These are phyloP conservation scores for Geranomyces michiganensis DNA, from an alignment of 192 early-diverging fungal species.

Conservation along the genomic window DNA sequence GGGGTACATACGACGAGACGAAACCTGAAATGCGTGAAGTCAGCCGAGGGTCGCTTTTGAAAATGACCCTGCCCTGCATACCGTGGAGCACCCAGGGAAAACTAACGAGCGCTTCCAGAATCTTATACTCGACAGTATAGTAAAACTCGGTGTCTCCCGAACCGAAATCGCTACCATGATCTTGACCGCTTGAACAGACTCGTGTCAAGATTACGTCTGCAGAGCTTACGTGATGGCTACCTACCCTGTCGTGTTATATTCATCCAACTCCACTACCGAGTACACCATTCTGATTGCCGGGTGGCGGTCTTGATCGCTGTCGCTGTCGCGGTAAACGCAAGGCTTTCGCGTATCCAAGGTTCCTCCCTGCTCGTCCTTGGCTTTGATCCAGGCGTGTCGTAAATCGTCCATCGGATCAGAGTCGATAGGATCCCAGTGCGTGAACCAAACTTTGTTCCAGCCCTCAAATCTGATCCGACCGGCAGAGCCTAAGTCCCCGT, in stretches of 20 bases:
- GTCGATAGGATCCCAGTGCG: neutral
- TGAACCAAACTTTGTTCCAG: neutral
- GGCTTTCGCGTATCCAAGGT: neutral
- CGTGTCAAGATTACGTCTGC: neutral
- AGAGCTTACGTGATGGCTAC: neutral
- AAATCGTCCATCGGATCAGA: neutral
- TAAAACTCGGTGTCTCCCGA: constrained; percentile 1
- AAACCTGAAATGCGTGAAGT: constrained; percentile 1
- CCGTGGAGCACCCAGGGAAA: constrained; percentile 8
- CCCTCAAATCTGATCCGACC: neutral
- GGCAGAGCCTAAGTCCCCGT: neutral
- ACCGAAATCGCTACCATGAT: neutral
- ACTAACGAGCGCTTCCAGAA: constrained; percentile 5
- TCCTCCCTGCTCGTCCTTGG: neutral
- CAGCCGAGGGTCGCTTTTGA: neutral
- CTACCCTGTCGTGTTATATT: neutral
- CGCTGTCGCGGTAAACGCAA: neutral
- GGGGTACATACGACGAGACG: neutral
- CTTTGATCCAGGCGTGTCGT: neutral
- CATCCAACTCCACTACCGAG: constrained; percentile 3
- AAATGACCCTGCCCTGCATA: neutral
- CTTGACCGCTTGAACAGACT: neutral
- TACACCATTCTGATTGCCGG: constrained; percentile 10
- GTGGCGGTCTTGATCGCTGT: neutral
- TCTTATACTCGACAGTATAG: neutral